These are phyloP conservation scores for Polyplosphaeria fusca DNA, from an alignment of 495 filamentous ascomycete species.

Conservation along the genomic window DNA sequence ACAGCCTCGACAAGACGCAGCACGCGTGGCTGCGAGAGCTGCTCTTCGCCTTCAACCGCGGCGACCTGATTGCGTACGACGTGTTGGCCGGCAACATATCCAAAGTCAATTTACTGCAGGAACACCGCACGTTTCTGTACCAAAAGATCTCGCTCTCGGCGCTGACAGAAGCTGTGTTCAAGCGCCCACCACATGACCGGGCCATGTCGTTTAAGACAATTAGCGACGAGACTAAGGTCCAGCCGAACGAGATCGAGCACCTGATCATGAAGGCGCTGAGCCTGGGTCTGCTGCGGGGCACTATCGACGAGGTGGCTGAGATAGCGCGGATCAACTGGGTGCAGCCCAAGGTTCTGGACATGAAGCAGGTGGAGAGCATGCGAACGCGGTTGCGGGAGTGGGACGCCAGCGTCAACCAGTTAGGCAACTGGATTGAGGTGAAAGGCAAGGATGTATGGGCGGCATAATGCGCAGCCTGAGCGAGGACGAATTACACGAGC, in stretches of 20 bases:
- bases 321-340: conserved; percentile 97
- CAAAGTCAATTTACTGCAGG: conserved; percentile 71
- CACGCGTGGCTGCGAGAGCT: conserved; percentile 87
- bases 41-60: conserved; percentile 95
- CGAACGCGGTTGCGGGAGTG: conserved; percentile 81
- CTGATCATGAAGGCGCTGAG: conserved; percentile 98
- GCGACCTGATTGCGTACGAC: conserved; percentile 84
- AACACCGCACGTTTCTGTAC: conserved; percentile 78
- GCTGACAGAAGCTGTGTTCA: conserved; percentile 94
- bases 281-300: conserved; percentile 81
- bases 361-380: conserved; percentile 95
- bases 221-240: conserved; percentile 85
- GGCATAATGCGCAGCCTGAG: conserved; percentile 57
- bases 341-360: conserved; percentile 94
- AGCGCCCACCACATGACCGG: conserved; percentile 89
- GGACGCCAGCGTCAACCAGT: conserved; percentile 89
- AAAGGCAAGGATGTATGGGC: conserved; percentile 90
- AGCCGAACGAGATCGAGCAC: conserved; percentile 88
- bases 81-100: conserved; percentile 72
- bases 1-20: conserved; percentile 64
- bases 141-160: conserved; percentile 97
- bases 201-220: conserved; percentile 88
- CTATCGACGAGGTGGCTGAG: conserved; percentile 93
- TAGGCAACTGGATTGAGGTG: conserved; percentile 91
- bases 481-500: too few species aligned